These are phyloP conservation scores for Alternaria arborescens DNA, from an alignment of 2,329 filamentous ascomycete species.

Conservation along the genomic window DNA sequence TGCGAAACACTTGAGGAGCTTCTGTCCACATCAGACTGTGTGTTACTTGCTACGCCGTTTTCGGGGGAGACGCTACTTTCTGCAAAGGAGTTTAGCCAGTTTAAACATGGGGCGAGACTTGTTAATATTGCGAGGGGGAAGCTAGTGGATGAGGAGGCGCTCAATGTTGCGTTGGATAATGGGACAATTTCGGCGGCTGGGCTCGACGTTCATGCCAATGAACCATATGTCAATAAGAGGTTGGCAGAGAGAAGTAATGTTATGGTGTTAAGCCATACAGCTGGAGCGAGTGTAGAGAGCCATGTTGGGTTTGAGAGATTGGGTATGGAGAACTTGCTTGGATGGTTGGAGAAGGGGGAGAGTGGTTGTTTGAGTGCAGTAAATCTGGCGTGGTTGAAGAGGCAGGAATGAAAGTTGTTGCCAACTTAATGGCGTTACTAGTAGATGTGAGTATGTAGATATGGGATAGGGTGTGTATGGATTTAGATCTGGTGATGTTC, in stretches of 20 bases:
- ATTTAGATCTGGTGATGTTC: not conserved
- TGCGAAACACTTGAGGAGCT: conserved; percentile 63
- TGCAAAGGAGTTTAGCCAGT: conserved; percentile 56
- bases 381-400: conserved; percentile 64
- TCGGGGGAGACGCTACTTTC: conserved; percentile 61
- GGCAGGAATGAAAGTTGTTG: not conserved
- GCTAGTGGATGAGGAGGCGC: conserved; percentile 70
- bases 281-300: conserved; percentile 72
- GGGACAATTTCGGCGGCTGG: conserved; percentile 63
- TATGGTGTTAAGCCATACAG: conserved; percentile 72
- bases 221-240: conserved; percentile 63
- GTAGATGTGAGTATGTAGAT: not conserved
- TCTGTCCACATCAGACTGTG: conserved; percentile 64
- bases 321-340: conserved; percentile 72
- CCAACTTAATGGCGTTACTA: not conserved
- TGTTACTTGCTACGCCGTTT: conserved; percentile 69
- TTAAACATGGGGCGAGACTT: conserved; percentile 65
- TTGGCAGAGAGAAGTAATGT: conserved; percentile 59
- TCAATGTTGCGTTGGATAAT: conserved; percentile 66
- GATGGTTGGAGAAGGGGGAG: conserved; percentile 62
- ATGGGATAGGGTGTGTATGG: not conserved
- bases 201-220: conserved; percentile 70
- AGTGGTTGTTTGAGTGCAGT: conserved; percentile 67
- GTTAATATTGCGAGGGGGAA: conserved; percentile 73
- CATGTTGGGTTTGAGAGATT: conserved; percentile 72